Evolutionary conservation across 345 rosid species (phyloP).

Genomic region (Iberis pinnata): DNA sequence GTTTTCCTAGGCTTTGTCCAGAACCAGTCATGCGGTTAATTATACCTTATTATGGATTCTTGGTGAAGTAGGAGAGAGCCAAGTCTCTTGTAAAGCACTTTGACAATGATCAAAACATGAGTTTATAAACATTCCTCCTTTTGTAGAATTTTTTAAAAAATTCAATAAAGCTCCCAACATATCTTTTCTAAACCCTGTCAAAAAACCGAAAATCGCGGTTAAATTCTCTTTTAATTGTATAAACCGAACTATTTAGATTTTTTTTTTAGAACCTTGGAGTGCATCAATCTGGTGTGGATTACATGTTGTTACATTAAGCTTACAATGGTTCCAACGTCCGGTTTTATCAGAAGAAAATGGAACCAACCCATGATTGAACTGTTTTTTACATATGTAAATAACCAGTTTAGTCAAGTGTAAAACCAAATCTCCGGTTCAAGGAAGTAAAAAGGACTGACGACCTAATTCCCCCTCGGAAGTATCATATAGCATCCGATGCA

Average conservation of each 20-base stretch:
- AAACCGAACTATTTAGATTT: neutral
- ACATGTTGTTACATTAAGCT: slow-evolving; percentile 51
- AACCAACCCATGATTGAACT: slow-evolving; percentile 77
- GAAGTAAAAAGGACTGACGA: neutral
- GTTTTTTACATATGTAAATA: slow-evolving; percentile 11
- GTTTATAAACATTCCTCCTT: slow-evolving; percentile 79
- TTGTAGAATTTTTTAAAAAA: slow-evolving; percentile 37
- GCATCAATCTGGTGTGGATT: slow-evolving; percentile 42
- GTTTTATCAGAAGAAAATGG: slow-evolving; percentile 67
- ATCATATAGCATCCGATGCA: no score
- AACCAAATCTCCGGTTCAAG: neutral
- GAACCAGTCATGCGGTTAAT: no score
- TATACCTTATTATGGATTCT: slow-evolving; percentile 57
- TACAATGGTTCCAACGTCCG: slow-evolving; percentile 74
- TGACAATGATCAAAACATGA: slow-evolving; percentile 98
- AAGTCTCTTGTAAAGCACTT: slow-evolving; percentile 75
- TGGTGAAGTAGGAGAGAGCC: slow-evolving; percentile 80
- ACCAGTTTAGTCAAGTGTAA: slow-evolving; percentile 9
- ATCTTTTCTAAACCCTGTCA: slow-evolving; percentile 62
- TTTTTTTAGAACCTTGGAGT: slow-evolving; percentile 63
- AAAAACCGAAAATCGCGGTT: neutral
- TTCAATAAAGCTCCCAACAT: slow-evolving; percentile 51
- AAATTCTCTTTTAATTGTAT: neutral
- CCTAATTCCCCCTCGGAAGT: no score
- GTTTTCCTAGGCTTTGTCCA: no score